Evolutionary conservation across 768 basidiomycete species (phyloP).

Genomic region (Tulasnella sp.): DNA sequence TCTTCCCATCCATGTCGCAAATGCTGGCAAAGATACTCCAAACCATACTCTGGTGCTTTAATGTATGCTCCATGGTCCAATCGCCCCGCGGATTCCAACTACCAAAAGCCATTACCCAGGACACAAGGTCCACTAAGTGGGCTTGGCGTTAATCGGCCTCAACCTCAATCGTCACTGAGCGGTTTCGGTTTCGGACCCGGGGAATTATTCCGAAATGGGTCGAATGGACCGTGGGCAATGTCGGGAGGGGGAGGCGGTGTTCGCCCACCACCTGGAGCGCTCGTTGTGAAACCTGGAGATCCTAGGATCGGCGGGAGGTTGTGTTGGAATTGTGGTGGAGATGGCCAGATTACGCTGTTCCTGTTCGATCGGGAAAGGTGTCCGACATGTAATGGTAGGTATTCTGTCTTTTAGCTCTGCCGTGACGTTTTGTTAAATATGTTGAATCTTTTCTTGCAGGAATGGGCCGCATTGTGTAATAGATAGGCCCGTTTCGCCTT

Average conservation of each 20-base stretch:
- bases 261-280: constrained; percentile 33
- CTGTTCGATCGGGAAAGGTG: constrained; percentile 48
- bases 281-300: constrained; percentile 54
- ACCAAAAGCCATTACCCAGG: constrained; percentile 33
- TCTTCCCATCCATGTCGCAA: constrained; percentile 55
- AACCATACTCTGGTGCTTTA: constrained; percentile 50
- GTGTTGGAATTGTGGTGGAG: constrained; percentile 58
- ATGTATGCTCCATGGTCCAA: constrained; percentile 39
- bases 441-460: not conserved
- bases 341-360: constrained; percentile 41
- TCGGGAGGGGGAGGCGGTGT: not conserved
- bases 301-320: constrained; percentile 53
- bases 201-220: not conserved
- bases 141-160: not conserved
- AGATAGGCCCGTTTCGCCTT: no score
- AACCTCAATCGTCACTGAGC: not conserved
- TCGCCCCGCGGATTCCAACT: constrained; percentile 21
- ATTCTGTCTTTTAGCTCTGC: not conserved
- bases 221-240: no score
- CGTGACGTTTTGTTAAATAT: not conserved
- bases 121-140: not conserved
- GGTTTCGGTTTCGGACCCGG: no score
- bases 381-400: constrained; percentile 43
- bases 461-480: constrained; percentile 1
- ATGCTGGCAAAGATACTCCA: constrained; percentile 65